Base-by-base conservation (phyloP, 441 rosid genomes). In the Raphanus hybrid region DNA sequence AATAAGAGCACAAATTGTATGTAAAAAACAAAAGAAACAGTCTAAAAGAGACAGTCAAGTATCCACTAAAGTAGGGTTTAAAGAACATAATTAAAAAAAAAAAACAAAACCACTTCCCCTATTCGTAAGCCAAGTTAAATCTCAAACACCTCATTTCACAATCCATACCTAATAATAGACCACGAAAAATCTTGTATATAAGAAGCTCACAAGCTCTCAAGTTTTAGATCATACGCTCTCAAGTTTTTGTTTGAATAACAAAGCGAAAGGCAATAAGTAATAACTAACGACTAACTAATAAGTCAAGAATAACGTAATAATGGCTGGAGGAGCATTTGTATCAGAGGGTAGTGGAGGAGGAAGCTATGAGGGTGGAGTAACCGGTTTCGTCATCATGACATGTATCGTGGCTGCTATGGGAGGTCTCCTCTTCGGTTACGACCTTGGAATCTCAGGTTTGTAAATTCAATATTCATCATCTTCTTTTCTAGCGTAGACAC, bases 261-360 rank as follows among this genome's bases (percentile, higher is more conserved):
- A 72, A 72, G 48, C 54, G 1, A 43, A 65, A 71, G 62, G 16
- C 6, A 76, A 61, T 37, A 52, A 68, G 20, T 18, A 60, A 1
- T n/a, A n/a, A 34, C 1, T 10, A 14, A 29, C 34, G 34, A 50
- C 57, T 11, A 54, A 39, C 65, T 43, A 73, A 52, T 48, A 80
- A 80, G 45, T 77, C 67, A 77, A 71, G 61, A 32, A 76, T 64
- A 50, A 76, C 57, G 8, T n/a, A 64, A 64, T 12, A 73, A 88
- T 88, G 92, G 92, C 88, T 0, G 90, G 86, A 16, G 90, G 92
- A 70, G 81, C 69, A 23, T 82, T 80, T 67, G 85, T 74, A 48
- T 50, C 74, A 61, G 80, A 71, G 1, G 54, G 77, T 34, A 59
- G 66, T 0, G 82, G 73, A 32, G 78, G 74, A 26, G 74, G 68